Percentiles rank a stretch among this genome's conserved stretches.
phyloP scores from a whole-genome alignment of 2,329 filamentous ascomycete species.

The Tolypocladium inflatum region DNA sequence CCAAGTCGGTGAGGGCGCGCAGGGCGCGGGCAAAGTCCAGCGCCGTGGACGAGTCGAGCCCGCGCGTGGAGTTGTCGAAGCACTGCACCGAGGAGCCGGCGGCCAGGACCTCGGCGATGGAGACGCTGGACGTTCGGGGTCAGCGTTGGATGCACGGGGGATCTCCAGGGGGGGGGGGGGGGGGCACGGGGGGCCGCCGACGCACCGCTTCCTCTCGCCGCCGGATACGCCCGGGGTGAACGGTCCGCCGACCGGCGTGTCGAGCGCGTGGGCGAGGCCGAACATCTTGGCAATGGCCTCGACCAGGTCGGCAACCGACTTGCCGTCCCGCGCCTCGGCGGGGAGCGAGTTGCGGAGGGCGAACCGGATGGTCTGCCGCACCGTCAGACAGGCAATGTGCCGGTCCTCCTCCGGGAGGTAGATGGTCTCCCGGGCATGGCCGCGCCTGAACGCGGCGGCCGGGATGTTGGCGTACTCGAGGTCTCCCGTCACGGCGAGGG shows the following conservation, averaged over 20 bases:
- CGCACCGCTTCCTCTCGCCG: slow-evolving; percentile 62
- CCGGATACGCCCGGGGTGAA: slow-evolving; percentile 65
- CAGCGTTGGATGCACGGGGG: no score
- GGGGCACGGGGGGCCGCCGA: no score
- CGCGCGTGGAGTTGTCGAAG: slow-evolving; percentile 74
- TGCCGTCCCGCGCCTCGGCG: slow-evolving; percentile 55
- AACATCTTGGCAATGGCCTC: slow-evolving; percentile 68
- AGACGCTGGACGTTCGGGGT: slow-evolving; percentile 31
- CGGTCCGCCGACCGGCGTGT: slow-evolving; percentile 69
- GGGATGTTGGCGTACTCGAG: slow-evolving; percentile 56
- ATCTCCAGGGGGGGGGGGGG: no score
- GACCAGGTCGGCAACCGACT: no score
- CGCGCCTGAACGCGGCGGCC: slow-evolving; percentile 55
- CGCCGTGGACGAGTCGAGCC: slow-evolving; percentile 71
- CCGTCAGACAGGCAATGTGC: slow-evolving; percentile 65
- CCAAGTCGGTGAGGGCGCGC: slow-evolving; percentile 66
- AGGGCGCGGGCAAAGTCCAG: slow-evolving; percentile 66
- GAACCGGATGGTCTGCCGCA: slow-evolving; percentile 70
- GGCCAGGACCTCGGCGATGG: slow-evolving; percentile 68
- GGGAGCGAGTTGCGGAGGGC: slow-evolving; percentile 56
- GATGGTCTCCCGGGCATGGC: slow-evolving; percentile 66
- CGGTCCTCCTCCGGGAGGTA: slow-evolving; percentile 72
- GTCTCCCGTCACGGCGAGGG: slow-evolving; percentile 52
- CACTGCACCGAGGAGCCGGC: slow-evolving; percentile 64
- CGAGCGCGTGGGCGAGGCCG: slow-evolving; percentile 64